A percentile compares a stretch with the other conserved stretches of the same genome.
These are phyloP conservation scores for Boletellus sp. DNA, from an alignment of 768 basidiomycete genomes.

Conservation along the genomic window DNA sequence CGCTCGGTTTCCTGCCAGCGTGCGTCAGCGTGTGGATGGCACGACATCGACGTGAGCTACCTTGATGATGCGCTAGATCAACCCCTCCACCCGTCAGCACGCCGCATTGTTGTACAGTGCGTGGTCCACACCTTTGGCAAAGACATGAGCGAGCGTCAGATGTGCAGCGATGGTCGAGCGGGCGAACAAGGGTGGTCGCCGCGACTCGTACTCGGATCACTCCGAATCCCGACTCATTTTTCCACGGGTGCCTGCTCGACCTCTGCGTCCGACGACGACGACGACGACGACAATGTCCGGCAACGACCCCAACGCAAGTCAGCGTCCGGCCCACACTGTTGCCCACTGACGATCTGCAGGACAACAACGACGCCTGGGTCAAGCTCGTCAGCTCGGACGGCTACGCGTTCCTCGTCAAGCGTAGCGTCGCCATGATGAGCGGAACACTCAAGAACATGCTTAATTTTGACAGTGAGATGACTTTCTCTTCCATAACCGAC, in stretches of 20 bases:
- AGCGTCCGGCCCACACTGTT: too few relatives aligned
- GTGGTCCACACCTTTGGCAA: conserved; percentile 33
- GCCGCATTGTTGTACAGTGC: not conserved
- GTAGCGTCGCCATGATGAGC: conserved; percentile 72
- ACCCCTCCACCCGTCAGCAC: conserved; percentile 8
- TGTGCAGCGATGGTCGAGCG: conserved; percentile 14
- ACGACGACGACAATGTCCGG: conserved; percentile 18
- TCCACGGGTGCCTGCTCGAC: conserved; percentile 13
- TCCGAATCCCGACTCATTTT: conserved; percentile 19
- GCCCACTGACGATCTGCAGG: conserved; percentile 6
- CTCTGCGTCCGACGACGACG: not conserved
- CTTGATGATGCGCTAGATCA: conserved; percentile 51
- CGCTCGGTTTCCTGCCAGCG: conserved; percentile 87
- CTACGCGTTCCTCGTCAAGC: conserved; percentile 72
- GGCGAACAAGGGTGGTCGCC: conserved; percentile 4
- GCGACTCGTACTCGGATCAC: not conserved
- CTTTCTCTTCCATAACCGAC: conserved; percentile 10
- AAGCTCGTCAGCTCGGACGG: conserved; percentile 75
- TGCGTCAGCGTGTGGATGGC: conserved; percentile 19
- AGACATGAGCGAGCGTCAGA: conserved; percentile 26
- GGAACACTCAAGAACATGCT: conserved; percentile 82
- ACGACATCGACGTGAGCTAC: conserved; percentile 28
- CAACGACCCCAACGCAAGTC: conserved; percentile 19
- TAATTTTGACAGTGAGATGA: conserved; percentile 58
- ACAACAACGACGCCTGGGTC: conserved; percentile 57